These are phyloP conservation scores for Tulasnella sp. DNA, from an alignment of 768 basidiomycete genomes.

Conservation along the genomic window DNA sequence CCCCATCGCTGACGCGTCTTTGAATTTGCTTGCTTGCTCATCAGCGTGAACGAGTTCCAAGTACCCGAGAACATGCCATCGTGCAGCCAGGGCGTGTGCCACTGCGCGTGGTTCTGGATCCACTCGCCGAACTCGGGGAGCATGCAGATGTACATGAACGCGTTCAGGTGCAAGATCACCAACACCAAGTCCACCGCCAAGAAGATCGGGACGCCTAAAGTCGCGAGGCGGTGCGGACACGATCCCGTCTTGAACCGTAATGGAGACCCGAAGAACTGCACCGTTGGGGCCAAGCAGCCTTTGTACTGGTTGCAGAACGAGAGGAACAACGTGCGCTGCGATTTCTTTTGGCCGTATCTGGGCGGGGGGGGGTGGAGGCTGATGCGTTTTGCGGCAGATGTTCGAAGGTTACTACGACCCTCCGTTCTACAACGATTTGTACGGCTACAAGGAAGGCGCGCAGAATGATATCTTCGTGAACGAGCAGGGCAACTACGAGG, in stretches of 20 bases:
- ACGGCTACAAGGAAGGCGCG: slow-evolving; percentile 60
- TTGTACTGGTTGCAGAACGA: slow-evolving; percentile 60
- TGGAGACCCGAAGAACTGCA: slow-evolving; percentile 49
- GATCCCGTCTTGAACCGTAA: slow-evolving; percentile 39
- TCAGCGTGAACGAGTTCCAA: slow-evolving; percentile 36
- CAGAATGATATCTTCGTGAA: slow-evolving; percentile 60
- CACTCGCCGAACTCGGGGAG: slow-evolving; percentile 31
- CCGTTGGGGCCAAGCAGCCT: slow-evolving; percentile 56
- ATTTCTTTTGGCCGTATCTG: neutral
- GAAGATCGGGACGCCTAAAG: slow-evolving; percentile 29
- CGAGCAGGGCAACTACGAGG: neutral
- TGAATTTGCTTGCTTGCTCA: no score
- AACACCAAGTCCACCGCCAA: slow-evolving; percentile 39
- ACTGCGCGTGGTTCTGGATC: slow-evolving; percentile 67
- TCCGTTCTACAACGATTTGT: slow-evolving; percentile 46
- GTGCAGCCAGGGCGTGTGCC: slow-evolving; percentile 50
- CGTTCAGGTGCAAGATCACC: slow-evolving; percentile 55
- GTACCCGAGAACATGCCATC: slow-evolving; percentile 59
- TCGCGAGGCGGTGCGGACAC: slow-evolving; percentile 54
- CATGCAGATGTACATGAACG: slow-evolving; percentile 47
- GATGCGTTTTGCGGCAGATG: slow-evolving; percentile 34
- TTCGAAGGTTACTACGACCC: slow-evolving; percentile 33
- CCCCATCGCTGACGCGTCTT: no score
- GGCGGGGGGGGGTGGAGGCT: neutral
- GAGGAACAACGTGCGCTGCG: slow-evolving; percentile 47